Evolutionary conservation across 202 grass and related monocot species (phyloP), one percentile per base, ranked within the genome.

Genomic region (Bolboschoenoplectus hybrid): DNA sequence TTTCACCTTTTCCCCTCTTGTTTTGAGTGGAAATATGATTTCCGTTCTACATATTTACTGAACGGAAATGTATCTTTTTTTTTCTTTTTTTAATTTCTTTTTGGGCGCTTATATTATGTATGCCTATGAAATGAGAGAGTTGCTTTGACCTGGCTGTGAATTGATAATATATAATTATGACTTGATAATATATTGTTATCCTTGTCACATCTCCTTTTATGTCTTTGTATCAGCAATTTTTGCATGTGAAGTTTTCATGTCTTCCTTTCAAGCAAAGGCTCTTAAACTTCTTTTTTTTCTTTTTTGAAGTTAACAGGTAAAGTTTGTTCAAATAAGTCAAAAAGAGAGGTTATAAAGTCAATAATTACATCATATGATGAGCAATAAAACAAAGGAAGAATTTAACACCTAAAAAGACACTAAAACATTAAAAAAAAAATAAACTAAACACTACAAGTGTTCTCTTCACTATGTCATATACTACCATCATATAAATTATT

Each of bases 41-140:
- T 82, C 67, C 51, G 66, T 73, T 87, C 85, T 45, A 82, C 64
- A 61, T 87, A 87, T 87, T 87, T 87, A 72, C 85, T 72, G 85
- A 82, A 74, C 53, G 64, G 61, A 72, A 70, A 82, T 80, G 84
- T 86, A 86, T 74, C 80, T 71, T 45, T 47, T 47, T 82, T 73
- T 19, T 82, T 69, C 2, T 55, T 55, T 52, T 64, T 46, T 47
- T 45, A 12, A 38, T 56, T 66, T 26, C 26, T 26, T 26, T 26
- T 55, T 83, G 46, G 76, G 76, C 52, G 2, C 62, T 69, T 67
- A 84, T 84, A 39, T 11, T 84, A 71, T 84, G 61, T 84, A 84
- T 69, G 46, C 82, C 64, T 41, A 84, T 35, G 53, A 55, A 84
- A 26, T 26, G 26, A 58, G 82, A 55, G 47, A 40, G 63, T 40